phyloP scores from a whole-genome alignment of 1,139 yeast genomes.

The Pichiaceae sp. region DNA sequence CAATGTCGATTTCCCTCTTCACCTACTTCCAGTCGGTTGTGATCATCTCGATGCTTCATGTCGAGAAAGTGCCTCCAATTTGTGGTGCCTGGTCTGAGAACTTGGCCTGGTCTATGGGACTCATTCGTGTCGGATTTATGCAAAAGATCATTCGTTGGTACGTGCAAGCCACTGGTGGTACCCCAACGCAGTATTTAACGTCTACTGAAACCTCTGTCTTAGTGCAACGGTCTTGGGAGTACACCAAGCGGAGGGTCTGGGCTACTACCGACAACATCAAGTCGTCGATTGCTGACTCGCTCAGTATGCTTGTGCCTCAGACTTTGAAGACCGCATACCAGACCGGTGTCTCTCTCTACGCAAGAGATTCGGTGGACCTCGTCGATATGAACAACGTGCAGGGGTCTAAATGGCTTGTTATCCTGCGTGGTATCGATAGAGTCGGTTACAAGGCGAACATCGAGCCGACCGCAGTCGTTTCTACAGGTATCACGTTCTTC shows the following conservation, averaged over 20 bases:
- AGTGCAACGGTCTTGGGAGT: constrained; percentile 55
- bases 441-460: constrained; percentile 59
- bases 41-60: constrained; percentile 63
- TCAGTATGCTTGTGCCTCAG: constrained; percentile 4
- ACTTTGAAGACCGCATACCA: neutral
- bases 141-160: constrained; percentile 76
- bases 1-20: constrained; percentile 66
- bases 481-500: constrained; percentile 71
- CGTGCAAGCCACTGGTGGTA: constrained; percentile 72
- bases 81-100: constrained; percentile 78
- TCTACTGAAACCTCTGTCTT: constrained; percentile 47
- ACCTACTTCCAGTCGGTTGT: constrained; percentile 73
- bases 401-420: constrained; percentile 33
- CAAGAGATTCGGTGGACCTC: neutral
- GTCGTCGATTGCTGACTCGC: constrained; percentile 9
- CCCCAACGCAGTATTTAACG: constrained; percentile 52
- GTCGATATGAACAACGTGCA: constrained; percentile 18
- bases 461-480: constrained; percentile 66
- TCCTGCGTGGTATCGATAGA: constrained; percentile 70
- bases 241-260: constrained; percentile 1
- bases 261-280: constrained; percentile 8
- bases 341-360: neutral
- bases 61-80: constrained; percentile 68
- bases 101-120: constrained; percentile 81
- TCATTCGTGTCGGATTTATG: constrained; percentile 61